Conservation (phyloP, 2,329 filamentous ascomycete genomes). For the Aspergillus ustus region DNA sequence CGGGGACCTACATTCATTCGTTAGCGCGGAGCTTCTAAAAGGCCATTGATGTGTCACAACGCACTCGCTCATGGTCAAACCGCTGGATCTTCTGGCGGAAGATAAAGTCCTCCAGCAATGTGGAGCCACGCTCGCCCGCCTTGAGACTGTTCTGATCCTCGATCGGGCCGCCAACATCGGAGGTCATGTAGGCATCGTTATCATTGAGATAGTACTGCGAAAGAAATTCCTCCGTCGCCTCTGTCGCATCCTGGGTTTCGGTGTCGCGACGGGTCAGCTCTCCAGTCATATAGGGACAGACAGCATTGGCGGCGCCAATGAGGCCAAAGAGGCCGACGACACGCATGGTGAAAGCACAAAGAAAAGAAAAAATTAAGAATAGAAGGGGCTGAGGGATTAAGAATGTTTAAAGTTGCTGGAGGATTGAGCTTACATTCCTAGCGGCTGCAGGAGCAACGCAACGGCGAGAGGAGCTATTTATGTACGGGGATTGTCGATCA, state of each 20-base stretch:
- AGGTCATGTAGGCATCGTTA: constrained; percentile 61
- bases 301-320: constrained; percentile 42
- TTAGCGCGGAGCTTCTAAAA: too few species aligned
- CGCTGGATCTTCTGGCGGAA: constrained; percentile 73
- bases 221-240: constrained; percentile 46
- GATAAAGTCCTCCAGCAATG: constrained; percentile 73
- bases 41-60: constrained; percentile 14
- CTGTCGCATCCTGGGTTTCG: constrained; percentile 28
- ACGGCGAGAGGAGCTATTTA: constrained; percentile 3
- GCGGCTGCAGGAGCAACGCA: background rate
- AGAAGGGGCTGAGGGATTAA: background rate
- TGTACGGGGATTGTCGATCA: background rate
- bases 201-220: constrained; percentile 57
- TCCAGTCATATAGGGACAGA: constrained; percentile 48
- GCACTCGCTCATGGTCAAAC: constrained; percentile 72
- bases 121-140: constrained; percentile 69
- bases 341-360: constrained; percentile 29
- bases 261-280: constrained; percentile 33
- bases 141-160: constrained; percentile 69
- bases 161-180: constrained; percentile 71
- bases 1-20: constrained; percentile 54
- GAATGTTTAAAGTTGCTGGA: background rate
- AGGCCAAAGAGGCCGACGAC: constrained; percentile 33
- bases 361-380: background rate
- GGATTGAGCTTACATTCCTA: constrained; percentile 2